Conservation (phyloP, 164 flowering plant species). For the Nymphaea thermarum region DNA sequence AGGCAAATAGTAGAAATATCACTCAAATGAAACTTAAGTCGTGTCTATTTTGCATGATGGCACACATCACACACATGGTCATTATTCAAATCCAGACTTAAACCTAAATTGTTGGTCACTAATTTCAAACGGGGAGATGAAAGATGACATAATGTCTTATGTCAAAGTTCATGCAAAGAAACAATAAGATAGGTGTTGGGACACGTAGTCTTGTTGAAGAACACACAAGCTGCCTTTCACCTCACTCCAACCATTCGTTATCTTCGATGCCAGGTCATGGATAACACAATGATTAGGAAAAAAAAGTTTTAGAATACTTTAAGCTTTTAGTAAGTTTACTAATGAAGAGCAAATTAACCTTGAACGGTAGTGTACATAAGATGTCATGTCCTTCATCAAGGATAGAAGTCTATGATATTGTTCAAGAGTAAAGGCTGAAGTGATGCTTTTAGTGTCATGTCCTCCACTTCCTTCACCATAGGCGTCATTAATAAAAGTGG, state of each 20-base stretch:
- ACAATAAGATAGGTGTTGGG: neutral
- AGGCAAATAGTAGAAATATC: neutral
- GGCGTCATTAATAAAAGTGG: too few relatives aligned
- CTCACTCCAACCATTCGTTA: too few relatives aligned
- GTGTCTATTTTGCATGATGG: slow-evolving; percentile 2
- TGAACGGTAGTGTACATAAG: neutral
- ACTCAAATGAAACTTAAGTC: neutral
- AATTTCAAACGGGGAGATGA: neutral
- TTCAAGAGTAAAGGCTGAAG: too few relatives aligned
- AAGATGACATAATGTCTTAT: neutral
- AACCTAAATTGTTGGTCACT: neutral
- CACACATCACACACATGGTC: slow-evolving; percentile 1
- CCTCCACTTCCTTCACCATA: too few relatives aligned
- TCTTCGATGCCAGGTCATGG: neutral
- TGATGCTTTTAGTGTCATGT: too few relatives aligned
- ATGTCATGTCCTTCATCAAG: neutral
- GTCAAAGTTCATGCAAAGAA: neutral
- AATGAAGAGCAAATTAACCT: neutral
- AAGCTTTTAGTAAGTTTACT: neutral
- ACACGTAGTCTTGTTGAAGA: neutral
- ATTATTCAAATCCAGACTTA: neutral
- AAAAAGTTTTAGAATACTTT: neutral
- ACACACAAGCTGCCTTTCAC: too few relatives aligned
- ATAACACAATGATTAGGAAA: neutral
- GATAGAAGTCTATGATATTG: too few relatives aligned